Evolutionary conservation across 1,139 yeast genomes (phyloP).

Genomic region (Yamadazyma taylorii): DNA sequence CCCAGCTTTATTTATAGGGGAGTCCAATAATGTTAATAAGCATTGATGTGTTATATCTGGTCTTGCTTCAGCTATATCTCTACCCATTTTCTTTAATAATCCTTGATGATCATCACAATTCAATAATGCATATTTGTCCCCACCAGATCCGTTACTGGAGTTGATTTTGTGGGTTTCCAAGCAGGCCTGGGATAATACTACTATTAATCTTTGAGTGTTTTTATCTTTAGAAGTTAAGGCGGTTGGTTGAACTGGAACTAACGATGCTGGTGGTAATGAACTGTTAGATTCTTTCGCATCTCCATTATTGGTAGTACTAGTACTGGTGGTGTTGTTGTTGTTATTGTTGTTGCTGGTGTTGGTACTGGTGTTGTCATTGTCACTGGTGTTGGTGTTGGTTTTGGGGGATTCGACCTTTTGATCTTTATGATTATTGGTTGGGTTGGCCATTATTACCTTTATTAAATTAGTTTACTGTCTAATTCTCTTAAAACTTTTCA

Average conservation of each 20-base stretch:
- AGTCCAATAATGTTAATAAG: constrained; percentile 85
- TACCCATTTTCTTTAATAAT: constrained; percentile 87
- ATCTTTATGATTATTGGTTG: no score
- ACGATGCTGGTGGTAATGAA: constrained; percentile 59
- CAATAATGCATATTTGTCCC: constrained; percentile 87
- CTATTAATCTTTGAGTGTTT: constrained; percentile 79
- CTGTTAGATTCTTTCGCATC: constrained; percentile 7
- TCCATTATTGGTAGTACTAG: constrained; percentile 15
- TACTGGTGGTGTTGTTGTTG: constrained; percentile 22
- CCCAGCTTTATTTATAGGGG: constrained; percentile 97
- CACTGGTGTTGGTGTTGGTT: not conserved
- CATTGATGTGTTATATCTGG: constrained; percentile 98
- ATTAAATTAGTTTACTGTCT: no score
- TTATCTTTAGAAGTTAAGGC: constrained; percentile 83
- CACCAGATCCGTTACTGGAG: constrained; percentile 66
- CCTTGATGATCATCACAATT: constrained; percentile 99
- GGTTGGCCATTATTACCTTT: no score
- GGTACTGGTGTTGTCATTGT: constrained; percentile 21
- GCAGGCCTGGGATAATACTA: constrained; percentile 92
- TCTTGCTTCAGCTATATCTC: constrained; percentile 96
- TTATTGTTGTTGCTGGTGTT: not conserved
- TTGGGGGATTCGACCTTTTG: no score
- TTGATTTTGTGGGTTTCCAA: constrained; percentile 89
- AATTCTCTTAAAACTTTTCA: no score
- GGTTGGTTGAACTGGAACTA: constrained; percentile 83